Percentiles rank a stretch among this genome's conserved stretches.
Conservation (phyloP, 495 filamentous ascomycete species). For the Penicillium egyptiacum region DNA sequence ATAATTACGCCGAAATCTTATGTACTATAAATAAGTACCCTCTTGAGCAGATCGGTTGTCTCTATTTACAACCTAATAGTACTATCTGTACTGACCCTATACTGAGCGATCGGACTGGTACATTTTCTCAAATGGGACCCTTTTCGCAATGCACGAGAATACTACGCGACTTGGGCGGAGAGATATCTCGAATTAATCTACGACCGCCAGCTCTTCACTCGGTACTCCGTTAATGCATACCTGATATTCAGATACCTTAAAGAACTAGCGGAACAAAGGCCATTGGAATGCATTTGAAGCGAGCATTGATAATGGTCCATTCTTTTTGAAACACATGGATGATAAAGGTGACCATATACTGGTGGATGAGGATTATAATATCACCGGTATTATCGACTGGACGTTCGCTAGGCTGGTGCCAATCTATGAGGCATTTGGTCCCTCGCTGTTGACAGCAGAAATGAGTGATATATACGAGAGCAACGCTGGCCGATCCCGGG, state of each 20-base stretch:
- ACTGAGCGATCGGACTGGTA: constrained; percentile 22
- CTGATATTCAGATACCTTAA: constrained; percentile 25
- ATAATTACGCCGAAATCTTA: constrained; percentile 15
- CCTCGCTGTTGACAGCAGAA: constrained; percentile 37
- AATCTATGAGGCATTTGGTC: constrained; percentile 34
- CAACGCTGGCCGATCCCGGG: neutral
- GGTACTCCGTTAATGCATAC: constrained; percentile 30
- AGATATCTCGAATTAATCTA: constrained; percentile 28
- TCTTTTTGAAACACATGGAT: constrained; percentile 45
- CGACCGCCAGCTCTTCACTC: constrained; percentile 21
- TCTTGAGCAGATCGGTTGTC: constrained; percentile 14
- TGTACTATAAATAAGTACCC: constrained; percentile 4
- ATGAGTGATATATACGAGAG: constrained; percentile 28
- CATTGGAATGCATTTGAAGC: constrained; percentile 12
- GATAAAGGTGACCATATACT: constrained; percentile 46
- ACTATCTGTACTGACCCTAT: constrained; percentile 18
- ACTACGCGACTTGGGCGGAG: constrained; percentile 20
- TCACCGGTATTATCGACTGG: constrained; percentile 45
- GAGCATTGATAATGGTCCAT: constrained; percentile 16
- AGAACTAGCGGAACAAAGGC: constrained; percentile 2
- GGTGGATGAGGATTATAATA: constrained; percentile 41
- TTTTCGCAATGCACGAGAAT: constrained; percentile 25
- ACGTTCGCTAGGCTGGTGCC: constrained; percentile 33
- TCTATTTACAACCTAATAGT: constrained; percentile 6
- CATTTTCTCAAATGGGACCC: constrained; percentile 22